Percentiles rank a stretch among this genome's conserved stretches.
These are phyloP conservation scores for Alternaria panax DNA, from an alignment of 2,329 filamentous ascomycete genomes.

Conservation along the genomic window DNA sequence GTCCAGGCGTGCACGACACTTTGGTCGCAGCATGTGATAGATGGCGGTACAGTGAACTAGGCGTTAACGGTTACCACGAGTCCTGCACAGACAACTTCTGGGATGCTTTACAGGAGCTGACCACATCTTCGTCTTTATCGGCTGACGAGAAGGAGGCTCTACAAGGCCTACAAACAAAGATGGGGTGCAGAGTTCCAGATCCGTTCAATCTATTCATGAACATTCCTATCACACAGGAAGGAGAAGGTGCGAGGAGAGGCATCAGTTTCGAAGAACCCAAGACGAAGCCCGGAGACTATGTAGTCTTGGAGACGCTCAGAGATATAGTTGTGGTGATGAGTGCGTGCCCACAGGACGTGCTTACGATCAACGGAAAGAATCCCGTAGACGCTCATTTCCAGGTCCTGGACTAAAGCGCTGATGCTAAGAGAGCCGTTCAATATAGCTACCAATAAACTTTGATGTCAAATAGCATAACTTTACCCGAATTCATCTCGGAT, in stretches of 20 bases:
- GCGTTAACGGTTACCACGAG: slow-evolving; percentile 44
- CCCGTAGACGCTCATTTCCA: slow-evolving; percentile 56
- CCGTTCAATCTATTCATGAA: slow-evolving; percentile 56
- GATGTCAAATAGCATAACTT: neutral
- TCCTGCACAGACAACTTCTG: slow-evolving; percentile 50
- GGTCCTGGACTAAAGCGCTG: slow-evolving; percentile 22
- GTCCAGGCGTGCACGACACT: slow-evolving; percentile 45
- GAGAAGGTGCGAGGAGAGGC: slow-evolving; percentile 40
- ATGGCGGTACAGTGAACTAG: slow-evolving; percentile 45
- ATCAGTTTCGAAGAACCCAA: slow-evolving; percentile 53
- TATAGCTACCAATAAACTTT: fast-evolving
- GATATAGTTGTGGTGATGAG: slow-evolving; percentile 58
- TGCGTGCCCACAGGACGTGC: slow-evolving; percentile 56
- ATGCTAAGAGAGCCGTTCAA: neutral
- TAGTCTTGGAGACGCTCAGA: slow-evolving; percentile 53
- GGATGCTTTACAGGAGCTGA: slow-evolving; percentile 37
- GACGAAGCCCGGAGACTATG: slow-evolving; percentile 53
- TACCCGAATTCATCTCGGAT: neutral
- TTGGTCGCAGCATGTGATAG: slow-evolving; percentile 48
- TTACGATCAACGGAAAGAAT: slow-evolving; percentile 53
- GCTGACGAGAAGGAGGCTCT: slow-evolving; percentile 29
- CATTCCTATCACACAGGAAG: slow-evolving; percentile 52
- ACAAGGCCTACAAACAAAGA: slow-evolving; percentile 27
- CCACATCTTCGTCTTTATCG: slow-evolving; percentile 6
- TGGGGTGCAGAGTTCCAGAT: slow-evolving; percentile 41